Evolutionary conservation across 495 filamentous ascomycete genomes (phyloP), one percentile per base, ranked within the genome.

Genomic region (Xylaria longipes): DNA sequence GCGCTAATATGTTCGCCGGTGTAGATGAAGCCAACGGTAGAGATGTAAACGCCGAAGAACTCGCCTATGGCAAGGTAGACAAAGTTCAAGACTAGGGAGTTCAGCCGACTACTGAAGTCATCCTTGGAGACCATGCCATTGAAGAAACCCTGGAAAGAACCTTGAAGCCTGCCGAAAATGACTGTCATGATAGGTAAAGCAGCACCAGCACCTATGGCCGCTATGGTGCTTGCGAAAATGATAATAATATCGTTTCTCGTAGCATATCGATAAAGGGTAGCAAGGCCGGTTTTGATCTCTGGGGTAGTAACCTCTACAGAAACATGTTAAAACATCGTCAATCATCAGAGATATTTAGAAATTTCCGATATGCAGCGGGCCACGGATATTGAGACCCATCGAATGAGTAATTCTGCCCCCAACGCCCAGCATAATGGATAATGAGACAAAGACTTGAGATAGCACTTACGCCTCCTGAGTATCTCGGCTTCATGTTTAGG

Each of bases 1-100:
- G 89, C 89, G 31, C 92, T 91, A 76, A 95, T 87, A 74, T 97
- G 92, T 79, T 98, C 96, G 68, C 95, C 96, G 0, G 92, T 93
- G 78, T 98, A 97, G 75, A 97, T 97, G 83, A 96, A 98, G 5
- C 92, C 93, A 29, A 95, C 90, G 1, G 94, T 97, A 27, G 90
- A 87, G 68, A 95, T 81, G 77, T 97, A 98, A 60, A 94, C 85
- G 0, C 89, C 91, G 35, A 93, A 81, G 71, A 97, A 97, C 77
- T 97, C 93, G 63, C 84, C 94, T 65, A 98, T 91, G 33, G 89
- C 96, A 50, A 98, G 87, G 78, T 97, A 98, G 15, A 98, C 82
- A 67, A 97, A 97, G 76, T 97, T 98, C 22, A 97, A 80, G 31
- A 94, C 92, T 71, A 92, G 88, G 43, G 84, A 85, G 27, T 79